These are phyloP conservation scores for Austroboletus rostrupii DNA, from an alignment of 1,284 basidiomycete species.

Conservation along the genomic window DNA sequence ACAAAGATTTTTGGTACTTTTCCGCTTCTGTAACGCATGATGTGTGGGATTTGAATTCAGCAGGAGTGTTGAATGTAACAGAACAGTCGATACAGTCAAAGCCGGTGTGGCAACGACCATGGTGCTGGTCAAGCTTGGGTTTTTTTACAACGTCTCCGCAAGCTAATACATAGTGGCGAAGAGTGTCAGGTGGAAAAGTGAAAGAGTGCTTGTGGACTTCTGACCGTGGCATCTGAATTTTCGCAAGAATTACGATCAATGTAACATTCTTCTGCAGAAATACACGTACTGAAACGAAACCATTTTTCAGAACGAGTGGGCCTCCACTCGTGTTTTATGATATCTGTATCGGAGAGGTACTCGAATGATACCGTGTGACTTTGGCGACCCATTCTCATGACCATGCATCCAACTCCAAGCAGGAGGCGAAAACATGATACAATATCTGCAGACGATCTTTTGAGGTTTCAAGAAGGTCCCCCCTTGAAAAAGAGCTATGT, in stretches of 20 bases:
- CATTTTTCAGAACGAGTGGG: conserved; percentile 20
- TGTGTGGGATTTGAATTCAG: conserved; percentile 80
- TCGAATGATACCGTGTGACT: not conserved
- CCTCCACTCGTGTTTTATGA: no score
- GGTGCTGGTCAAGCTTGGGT: conserved; percentile 80
- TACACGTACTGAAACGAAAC: conserved; percentile 32
- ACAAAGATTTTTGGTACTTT: conserved; percentile 85
- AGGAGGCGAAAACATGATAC: conserved; percentile 29
- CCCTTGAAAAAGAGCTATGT: conserved; percentile 22
- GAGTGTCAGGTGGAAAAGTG: not conserved
- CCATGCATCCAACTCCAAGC: conserved; percentile 4
- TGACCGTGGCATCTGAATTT: conserved; percentile 19
- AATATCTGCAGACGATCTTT: conserved; percentile 33
- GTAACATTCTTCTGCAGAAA: not conserved
- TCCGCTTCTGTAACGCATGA: conserved; percentile 86
- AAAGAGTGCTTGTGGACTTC: not conserved
- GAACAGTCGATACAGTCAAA: conserved; percentile 90
- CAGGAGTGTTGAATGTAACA: conserved; percentile 69
- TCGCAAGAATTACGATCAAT: not conserved
- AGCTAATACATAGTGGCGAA: conserved; percentile 35
- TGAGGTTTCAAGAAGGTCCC: conserved; percentile 27
- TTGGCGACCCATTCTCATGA: not conserved
- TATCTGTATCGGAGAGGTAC: no score
- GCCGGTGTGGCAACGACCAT: conserved; percentile 53
- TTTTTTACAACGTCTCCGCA: conserved; percentile 89